Percentiles rank a stretch among this genome's conserved stretches.
Conservation (phyloP, 2,329 filamentous ascomycete genomes). For the Pestalotiopsis sp. region DNA sequence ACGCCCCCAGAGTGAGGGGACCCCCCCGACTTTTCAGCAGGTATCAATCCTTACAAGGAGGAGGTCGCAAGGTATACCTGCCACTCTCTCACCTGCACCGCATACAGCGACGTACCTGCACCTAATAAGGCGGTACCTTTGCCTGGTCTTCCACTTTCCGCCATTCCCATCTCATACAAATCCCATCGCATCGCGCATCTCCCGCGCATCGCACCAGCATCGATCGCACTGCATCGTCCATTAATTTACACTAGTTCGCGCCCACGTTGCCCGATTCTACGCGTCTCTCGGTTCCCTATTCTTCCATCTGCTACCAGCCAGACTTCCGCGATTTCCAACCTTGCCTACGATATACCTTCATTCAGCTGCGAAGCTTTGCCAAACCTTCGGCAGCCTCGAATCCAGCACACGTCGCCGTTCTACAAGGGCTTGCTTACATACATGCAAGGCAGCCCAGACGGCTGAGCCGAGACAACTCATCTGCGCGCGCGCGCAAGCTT, state of each 20-base stretch:
- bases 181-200: slow-evolving; percentile 3
- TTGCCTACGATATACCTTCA: background rate
- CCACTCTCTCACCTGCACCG: no score
- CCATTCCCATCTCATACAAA: background rate
- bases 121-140: background rate
- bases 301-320: background rate
- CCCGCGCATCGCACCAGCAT: background rate
- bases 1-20: no score
- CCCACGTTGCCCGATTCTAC: slow-evolving; percentile 4
- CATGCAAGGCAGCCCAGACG: background rate
- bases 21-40: no score
- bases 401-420: background rate
- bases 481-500: background rate
- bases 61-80: no score
- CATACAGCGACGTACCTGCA: background rate
- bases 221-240: slow-evolving; percentile 2
- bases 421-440: background rate
- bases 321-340: background rate
- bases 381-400: background rate
- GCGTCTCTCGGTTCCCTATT: background rate
- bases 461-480: slow-evolving; percentile 1
- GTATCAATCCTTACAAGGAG: no score
- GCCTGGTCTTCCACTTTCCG: background rate
- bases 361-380: background rate
- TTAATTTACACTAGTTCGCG: slow-evolving; percentile 3